Base-by-base conservation (phyloP, 352 stramenopile species). In the Globisporangium nunn region DNA sequence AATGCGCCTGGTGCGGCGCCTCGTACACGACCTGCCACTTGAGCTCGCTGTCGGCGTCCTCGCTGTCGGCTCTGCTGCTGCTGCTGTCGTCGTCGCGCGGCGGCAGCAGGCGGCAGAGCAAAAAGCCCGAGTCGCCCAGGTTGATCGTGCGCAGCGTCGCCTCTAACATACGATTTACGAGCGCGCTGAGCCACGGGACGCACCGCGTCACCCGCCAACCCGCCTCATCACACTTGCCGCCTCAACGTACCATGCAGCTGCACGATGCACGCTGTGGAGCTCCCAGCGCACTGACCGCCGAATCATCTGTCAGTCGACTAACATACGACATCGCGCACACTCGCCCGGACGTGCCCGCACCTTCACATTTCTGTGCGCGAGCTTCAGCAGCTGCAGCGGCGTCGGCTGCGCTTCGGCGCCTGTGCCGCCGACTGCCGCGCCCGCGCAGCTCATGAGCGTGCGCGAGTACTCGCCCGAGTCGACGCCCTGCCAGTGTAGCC, bases 41-140 rank as follows among this genome's bases (percentile, higher is more conserved):
- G 40, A 59, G 23, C 2, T n/a, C 23, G 33, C 17, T 18, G 58
- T 40, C 12, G 30, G 54, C 63, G 37, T 44, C 55, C 10, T 64
- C 57, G 17, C 43, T 52, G 7, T 49, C 23, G 18, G 39, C 41
- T n/a, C 41, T 5, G 14, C 15, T 28, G 41, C 3, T n/a, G 40
- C 3, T 14, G 45, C 14, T 63, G 35, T 64, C 58, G 10, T 50
- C 41, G 23, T 56, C 50, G 4, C 10, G 30, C 5, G 96, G 70
- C 14, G 59, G 54, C 64, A 72, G 53, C 46, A 78, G 58, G 6
- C 94, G 79, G 59, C 96, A 89, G 11, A 98, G 71, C 8, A 98
- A 59, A 59, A 96, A 98, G n/a, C 85, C 88, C 35, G 91, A 98
- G 64, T 98, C 95, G 30, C 95, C 95, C 35, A 98, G 62, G 71